phyloP scores from a whole-genome alignment of 108 stramenopile species.

The Poteriospumella lacustris region DNA sequence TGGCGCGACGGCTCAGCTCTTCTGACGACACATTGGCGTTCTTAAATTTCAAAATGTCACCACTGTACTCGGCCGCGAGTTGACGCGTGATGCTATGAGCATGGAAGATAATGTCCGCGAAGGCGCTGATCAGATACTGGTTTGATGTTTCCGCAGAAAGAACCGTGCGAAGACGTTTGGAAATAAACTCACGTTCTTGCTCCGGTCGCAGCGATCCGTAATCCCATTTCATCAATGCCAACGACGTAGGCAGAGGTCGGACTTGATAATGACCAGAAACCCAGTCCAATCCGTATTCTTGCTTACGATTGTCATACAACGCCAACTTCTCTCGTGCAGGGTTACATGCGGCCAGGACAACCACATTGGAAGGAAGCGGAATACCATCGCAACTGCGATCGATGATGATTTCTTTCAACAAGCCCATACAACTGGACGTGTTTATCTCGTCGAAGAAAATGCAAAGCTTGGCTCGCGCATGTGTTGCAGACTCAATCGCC shows the following conservation, averaged over 20 bases:
- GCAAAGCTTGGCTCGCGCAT: neutral
- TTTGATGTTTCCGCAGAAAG: neutral
- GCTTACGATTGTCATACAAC: neutral
- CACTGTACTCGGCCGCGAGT: neutral
- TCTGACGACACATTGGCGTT: neutral
- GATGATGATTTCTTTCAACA: conserved; percentile 36
- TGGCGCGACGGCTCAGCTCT: neutral
- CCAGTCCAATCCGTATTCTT: conserved; percentile 3
- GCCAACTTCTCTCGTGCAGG: conserved; percentile 22
- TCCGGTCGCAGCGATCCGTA: neutral
- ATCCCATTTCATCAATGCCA: neutral
- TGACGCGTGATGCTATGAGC: neutral
- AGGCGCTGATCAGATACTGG: neutral
- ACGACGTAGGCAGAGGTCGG: neutral
- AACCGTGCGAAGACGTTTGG: neutral
- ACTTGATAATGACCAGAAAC: conserved; percentile 15
- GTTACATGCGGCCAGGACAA: conserved; percentile 32
- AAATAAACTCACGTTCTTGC: conserved; percentile 16
- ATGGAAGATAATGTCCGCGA: neutral
- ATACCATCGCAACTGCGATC: neutral
- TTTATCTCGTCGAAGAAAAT: conserved; percentile 36
- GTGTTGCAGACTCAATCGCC: neutral
- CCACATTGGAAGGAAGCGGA: conserved; percentile 25
- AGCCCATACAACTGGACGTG: conserved; percentile 30
- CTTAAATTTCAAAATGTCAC: neutral